These are phyloP conservation scores for Rhodotorula sp. DNA, from an alignment of 1,284 basidiomycete genomes.

Conservation along the genomic window DNA sequence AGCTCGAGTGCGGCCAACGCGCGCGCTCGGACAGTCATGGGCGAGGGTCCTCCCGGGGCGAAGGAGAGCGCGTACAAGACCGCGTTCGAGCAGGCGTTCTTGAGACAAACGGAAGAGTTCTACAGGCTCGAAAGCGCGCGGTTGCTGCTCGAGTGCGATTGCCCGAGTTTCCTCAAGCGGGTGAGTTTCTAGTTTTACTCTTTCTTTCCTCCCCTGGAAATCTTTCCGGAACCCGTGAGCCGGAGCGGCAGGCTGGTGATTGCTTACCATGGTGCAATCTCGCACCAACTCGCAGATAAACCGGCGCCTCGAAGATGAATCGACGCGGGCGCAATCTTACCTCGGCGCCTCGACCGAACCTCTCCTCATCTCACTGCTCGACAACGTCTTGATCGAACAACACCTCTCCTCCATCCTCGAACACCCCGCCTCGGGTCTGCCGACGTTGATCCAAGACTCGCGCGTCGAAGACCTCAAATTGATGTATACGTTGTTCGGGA, in stretches of 20 bases:
- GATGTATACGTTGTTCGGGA: slow-evolving; percentile 73
- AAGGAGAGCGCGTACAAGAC: slow-evolving; percentile 70
- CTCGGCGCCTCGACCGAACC: slow-evolving; percentile 71
- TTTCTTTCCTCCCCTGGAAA: neutral
- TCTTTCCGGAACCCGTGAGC: neutral
- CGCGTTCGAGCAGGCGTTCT: slow-evolving; percentile 79
- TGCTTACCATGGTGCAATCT: no score
- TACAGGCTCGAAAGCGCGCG: slow-evolving; percentile 73
- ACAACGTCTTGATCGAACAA: slow-evolving; percentile 71
- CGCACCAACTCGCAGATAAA: slow-evolving; percentile 62
- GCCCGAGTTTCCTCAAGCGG: slow-evolving; percentile 74
- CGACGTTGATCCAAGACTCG: slow-evolving; percentile 80
- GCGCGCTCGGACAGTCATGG: slow-evolving; percentile 30
- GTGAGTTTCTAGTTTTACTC: slow-evolving; percentile 51
- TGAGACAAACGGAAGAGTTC: slow-evolving; percentile 74
- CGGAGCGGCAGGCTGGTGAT: neutral
- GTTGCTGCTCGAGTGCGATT: slow-evolving; percentile 71
- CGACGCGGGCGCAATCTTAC: slow-evolving; percentile 84
- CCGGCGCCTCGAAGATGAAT: slow-evolving; percentile 76
- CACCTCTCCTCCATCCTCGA: slow-evolving; percentile 73
- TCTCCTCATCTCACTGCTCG: slow-evolving; percentile 71
- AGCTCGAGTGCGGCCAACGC: slow-evolving; percentile 41
- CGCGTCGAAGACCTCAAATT: slow-evolving; percentile 74
- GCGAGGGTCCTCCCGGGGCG: slow-evolving; percentile 30
- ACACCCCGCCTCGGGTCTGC: slow-evolving; percentile 81